Evolutionary conservation across 2,329 filamentous ascomycete genomes (phyloP).

Genomic region (Teratosphaeria viscida): DNA sequence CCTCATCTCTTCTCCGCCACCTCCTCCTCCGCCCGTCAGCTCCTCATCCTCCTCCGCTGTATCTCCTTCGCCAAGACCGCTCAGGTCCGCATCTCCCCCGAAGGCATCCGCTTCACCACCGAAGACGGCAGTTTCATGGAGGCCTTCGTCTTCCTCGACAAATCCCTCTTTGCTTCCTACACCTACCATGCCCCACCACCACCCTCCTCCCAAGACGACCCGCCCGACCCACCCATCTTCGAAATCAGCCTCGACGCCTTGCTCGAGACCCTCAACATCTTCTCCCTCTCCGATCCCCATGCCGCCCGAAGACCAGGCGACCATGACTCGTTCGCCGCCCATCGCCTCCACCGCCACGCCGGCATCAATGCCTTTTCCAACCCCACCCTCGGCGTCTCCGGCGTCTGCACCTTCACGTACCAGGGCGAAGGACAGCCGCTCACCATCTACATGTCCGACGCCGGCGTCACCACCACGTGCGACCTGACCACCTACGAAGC

Average conservation of each 20-base stretch:
- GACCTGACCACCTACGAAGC: conserved; percentile 70
- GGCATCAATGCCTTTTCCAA: conserved; percentile 66
- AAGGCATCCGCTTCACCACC: conserved; percentile 77
- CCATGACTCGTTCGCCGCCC: conserved; percentile 29
- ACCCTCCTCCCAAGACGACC: conserved; percentile 27
- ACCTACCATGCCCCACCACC: conserved; percentile 48
- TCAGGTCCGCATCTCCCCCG: conserved; percentile 67
- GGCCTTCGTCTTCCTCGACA: conserved; percentile 77
- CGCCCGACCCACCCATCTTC: conserved; percentile 54
- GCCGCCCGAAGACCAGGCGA: conserved; percentile 21
- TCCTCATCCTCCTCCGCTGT: conserved; percentile 56
- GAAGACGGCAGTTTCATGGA: conserved; percentile 88
- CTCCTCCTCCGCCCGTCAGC: conserved; percentile 64
- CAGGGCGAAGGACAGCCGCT: conserved; percentile 63
- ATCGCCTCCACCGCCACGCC: conserved; percentile 26
- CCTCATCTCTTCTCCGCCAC: conserved; percentile 60
- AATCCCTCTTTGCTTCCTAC: conserved; percentile 79
- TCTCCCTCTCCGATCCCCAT: conserved; percentile 53
- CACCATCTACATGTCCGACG: conserved; percentile 75
- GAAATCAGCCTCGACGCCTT: conserved; percentile 79
- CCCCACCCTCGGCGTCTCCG: conserved; percentile 70
- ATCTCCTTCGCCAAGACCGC: conserved; percentile 51
- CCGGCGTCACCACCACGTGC: conserved; percentile 78
- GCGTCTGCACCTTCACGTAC: conserved; percentile 78
- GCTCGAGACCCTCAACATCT: conserved; percentile 90